Percentiles rank a stretch among this genome's conserved stretches.
Conservation (phyloP, 2,329 filamentous ascomycete genomes). For the Didymellaceae sp. region DNA sequence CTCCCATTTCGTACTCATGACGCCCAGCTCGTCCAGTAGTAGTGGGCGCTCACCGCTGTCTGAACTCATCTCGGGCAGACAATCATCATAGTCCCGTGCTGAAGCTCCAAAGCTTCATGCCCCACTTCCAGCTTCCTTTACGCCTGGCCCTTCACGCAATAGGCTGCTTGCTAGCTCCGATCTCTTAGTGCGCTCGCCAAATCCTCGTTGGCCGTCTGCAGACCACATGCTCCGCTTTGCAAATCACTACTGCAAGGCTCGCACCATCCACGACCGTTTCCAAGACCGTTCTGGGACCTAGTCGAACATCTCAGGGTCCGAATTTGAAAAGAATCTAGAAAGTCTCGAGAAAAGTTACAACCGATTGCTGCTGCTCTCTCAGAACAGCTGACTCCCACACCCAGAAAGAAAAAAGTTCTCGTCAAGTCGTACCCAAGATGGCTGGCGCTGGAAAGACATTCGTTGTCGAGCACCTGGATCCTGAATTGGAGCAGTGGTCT, state of each 20-base stretch:
- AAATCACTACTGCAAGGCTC: slow-evolving; percentile 37
- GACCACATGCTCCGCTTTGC: slow-evolving; percentile 32
- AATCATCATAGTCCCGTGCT: background rate
- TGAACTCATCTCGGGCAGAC: background rate
- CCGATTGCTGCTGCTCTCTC: slow-evolving; percentile 2
- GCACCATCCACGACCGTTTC: slow-evolving; percentile 14
- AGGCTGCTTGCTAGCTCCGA: slow-evolving; percentile 22
- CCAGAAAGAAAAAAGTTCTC: slow-evolving; percentile 19
- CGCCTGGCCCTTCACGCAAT: slow-evolving; percentile 17
- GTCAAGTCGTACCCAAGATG: slow-evolving; percentile 29
- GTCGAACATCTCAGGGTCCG: slow-evolving; percentile 5
- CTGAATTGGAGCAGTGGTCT: slow-evolving; percentile 93
- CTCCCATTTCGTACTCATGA: slow-evolving; percentile 10
- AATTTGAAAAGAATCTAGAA: background rate
- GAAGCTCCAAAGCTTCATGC: slow-evolving; percentile 6
- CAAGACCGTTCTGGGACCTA: slow-evolving; percentile 13
- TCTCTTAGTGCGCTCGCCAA: slow-evolving; percentile 22
- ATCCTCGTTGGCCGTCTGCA: slow-evolving; percentile 19
- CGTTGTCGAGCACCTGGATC: slow-evolving; percentile 95
- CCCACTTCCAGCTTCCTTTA: slow-evolving; percentile 18
- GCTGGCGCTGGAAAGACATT: slow-evolving; percentile 68
- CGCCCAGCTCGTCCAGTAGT: slow-evolving; percentile 12
- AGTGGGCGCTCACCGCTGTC: slow-evolving; percentile 1
- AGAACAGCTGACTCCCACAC: slow-evolving; percentile 1
- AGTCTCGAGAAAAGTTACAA: slow-evolving; percentile 1